Base-by-base conservation (phyloP, 1,284 basidiomycete genomes). In the Cutaneotrichosporon spelunceum region DNA sequence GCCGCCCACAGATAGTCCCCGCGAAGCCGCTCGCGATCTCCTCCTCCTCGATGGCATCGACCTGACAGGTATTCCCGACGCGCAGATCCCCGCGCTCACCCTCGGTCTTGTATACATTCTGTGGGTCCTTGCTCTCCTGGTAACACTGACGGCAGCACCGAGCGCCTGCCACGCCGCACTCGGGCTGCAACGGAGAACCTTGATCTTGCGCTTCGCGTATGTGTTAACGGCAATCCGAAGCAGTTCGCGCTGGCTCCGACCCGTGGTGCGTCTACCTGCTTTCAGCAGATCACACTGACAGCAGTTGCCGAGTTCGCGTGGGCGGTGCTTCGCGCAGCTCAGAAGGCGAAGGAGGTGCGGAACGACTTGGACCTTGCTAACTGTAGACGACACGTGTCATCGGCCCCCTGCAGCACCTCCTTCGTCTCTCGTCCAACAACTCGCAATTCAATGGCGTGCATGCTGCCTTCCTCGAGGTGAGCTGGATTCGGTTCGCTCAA, bases 391-490 rank as follows among this genome's bases (percentile, higher is more conserved):
- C 60, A 7, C 26, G 45, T 21, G 61, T 63, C 11, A 16, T 72
- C 13, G 53, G 42, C 0, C 61, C 72, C 2, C 56, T 78, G 10
- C 48, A 59, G 11, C 16, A n/a, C 1, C 65, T 78, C 0, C 47
- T 71, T 11, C 30, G 42, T 8, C 49, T 42, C 21, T 36, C 57
- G n/a, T 30, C 29, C 11, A 29, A 29, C 39, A 27, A 39, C 33
- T 53, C 56, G 11, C 56, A 52, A n/a, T 71, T 76, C 49, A 66
- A 68, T 19, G 66, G 66, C n/a, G 65, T 70, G 6, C 70, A 71
- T 23, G 62, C 70, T 11, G 74, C 66, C 27, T 71, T 70, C 52
- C 68, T 77, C 39, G 75, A 78, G 67, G 72, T 74, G 21, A 53
- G 68, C 24, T 21, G 6, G 9, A 42, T 8, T 7, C 16, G 16